Conservation (phyloP, 768 basidiomycete species). For the Boletus vermiculosoides region DNA sequence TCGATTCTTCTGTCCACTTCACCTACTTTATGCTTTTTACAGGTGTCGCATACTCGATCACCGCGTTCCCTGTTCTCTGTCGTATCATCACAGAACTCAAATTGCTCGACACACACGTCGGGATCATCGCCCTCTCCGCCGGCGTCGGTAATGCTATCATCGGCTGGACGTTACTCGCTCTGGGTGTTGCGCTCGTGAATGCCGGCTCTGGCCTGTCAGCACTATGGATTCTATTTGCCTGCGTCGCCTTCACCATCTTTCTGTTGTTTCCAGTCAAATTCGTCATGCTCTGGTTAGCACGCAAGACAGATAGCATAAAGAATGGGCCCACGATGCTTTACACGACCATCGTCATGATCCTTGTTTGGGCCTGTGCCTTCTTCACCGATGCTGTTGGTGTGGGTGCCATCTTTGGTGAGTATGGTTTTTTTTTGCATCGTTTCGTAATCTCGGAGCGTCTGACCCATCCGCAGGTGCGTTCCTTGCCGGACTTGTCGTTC, state of each 20-base stretch:
- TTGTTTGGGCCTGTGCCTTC: too few species aligned
- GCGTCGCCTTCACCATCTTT: conserved; percentile 78
- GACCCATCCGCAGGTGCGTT: too few species aligned
- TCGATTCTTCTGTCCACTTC: conserved; percentile 65
- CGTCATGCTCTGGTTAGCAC: conserved; percentile 68
- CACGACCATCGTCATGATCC: too few species aligned
- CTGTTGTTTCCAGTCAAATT: conserved; percentile 66
- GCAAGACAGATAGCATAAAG: conserved; percentile 18
- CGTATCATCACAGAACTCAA: conserved; percentile 89
- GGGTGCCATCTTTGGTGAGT: too few species aligned
- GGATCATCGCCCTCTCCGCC: conserved; percentile 88
- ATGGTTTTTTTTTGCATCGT: too few species aligned
- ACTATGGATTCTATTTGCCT: conserved; percentile 77
- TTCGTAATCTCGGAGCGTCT: too few species aligned
- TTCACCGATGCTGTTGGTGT: too few species aligned
- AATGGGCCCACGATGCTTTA: too few species aligned
- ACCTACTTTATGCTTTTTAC: conserved; percentile 94
- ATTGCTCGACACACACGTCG: conserved; percentile 87
- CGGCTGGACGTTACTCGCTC: conserved; percentile 85
- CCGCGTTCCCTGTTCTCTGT: conserved; percentile 83
- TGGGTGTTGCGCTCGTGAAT: conserved; percentile 91
- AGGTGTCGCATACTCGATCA: conserved; percentile 88
- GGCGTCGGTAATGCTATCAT: conserved; percentile 88
- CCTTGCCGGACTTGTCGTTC: too few species aligned
- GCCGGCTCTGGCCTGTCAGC: conserved; percentile 81